Percentiles rank a stretch among this genome's conserved stretches.
phyloP scores from a whole-genome alignment of 306 rosid species.

The Arachis stenosperma region DNA sequence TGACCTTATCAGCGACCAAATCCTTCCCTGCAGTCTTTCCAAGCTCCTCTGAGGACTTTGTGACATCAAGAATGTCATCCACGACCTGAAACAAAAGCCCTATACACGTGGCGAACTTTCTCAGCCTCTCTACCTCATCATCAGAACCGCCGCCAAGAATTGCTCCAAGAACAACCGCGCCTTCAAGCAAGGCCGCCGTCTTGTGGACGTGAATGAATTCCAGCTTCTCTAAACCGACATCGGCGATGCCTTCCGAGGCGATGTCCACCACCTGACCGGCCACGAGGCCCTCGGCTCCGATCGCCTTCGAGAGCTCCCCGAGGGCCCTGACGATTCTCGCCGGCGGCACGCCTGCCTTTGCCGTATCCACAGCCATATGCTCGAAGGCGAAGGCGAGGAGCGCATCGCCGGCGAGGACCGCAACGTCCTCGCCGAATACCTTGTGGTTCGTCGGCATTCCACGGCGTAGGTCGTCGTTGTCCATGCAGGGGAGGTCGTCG shows the following conservation, averaged over 20 bases:
- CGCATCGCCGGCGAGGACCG: conserved; percentile 84
- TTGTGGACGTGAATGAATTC: conserved; percentile 80
- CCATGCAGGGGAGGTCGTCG: conserved; percentile 91
- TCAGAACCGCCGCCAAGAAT: conserved; percentile 75
- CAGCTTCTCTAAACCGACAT: conserved; percentile 63
- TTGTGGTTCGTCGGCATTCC: conserved; percentile 85
- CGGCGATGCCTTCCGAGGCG: conserved; percentile 57
- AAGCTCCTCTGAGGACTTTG: conserved; percentile 73
- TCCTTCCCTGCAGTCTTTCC: conserved; percentile 93
- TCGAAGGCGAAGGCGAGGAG: conserved; percentile 74
- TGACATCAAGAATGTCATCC: conserved; percentile 85
- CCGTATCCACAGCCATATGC: conserved; percentile 63
- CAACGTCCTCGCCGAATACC: conserved; percentile 82
- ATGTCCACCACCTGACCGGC: conserved; percentile 83
- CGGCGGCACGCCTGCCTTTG: conserved; percentile 50
- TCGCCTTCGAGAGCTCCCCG: conserved; percentile 64
- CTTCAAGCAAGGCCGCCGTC: conserved; percentile 71
- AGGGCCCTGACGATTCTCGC: conserved; percentile 54
- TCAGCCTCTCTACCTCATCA: conserved; percentile 58
- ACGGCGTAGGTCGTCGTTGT: conserved; percentile 88
- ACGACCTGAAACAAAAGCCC: conserved; percentile 87
- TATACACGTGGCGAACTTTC: conserved; percentile 67
- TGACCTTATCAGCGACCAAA: conserved; percentile 78
- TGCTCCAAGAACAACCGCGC: conserved; percentile 70
- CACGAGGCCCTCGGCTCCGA: conserved; percentile 75